phyloP scores from a whole-genome alignment of 306 rosid species.

The Delonix regia region DNA sequence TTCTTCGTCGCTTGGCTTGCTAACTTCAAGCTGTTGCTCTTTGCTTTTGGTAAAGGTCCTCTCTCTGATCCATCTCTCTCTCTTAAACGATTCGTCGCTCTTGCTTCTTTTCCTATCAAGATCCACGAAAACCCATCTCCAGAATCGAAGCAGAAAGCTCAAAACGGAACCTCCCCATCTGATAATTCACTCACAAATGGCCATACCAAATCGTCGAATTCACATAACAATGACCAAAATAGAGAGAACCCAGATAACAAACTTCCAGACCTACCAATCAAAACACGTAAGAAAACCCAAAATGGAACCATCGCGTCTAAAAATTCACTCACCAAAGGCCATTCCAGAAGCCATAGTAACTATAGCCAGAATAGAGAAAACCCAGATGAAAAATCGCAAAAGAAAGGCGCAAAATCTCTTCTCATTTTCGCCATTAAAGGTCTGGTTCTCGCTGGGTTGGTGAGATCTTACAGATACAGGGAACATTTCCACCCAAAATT shows the following conservation, averaged over 20 bases:
- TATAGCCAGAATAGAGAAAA: background rate
- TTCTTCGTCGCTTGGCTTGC: slow-evolving; percentile 56
- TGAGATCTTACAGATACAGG: background rate
- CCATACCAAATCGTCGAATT: background rate
- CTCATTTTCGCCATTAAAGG: slow-evolving; percentile 21
- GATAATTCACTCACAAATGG: background rate
- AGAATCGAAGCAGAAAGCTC: background rate
- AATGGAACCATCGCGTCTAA: background rate
- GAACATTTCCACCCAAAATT: slow-evolving; percentile 40
- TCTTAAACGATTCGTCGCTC: slow-evolving; percentile 43
- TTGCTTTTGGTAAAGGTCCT: slow-evolving; percentile 50
- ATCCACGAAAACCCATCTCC: slow-evolving; percentile 25
- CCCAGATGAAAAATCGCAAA: background rate
- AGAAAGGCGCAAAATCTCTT: slow-evolving; percentile 1
- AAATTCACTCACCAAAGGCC: background rate
- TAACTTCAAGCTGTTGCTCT: slow-evolving; percentile 47
- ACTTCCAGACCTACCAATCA: no score
- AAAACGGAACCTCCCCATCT: background rate
- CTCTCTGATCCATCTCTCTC: slow-evolving; percentile 44
- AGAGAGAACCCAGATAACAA: no score
- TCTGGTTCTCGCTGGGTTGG: slow-evolving; percentile 1
- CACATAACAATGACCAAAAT: no score
- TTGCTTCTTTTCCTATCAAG: slow-evolving; percentile 61
- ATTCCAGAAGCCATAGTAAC: background rate
- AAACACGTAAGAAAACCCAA: no score